Evolutionary conservation across 116 monocot species (phyloP), one percentile per base, ranked within the genome.

Genomic region (Dioscorea cayenensis): DNA sequence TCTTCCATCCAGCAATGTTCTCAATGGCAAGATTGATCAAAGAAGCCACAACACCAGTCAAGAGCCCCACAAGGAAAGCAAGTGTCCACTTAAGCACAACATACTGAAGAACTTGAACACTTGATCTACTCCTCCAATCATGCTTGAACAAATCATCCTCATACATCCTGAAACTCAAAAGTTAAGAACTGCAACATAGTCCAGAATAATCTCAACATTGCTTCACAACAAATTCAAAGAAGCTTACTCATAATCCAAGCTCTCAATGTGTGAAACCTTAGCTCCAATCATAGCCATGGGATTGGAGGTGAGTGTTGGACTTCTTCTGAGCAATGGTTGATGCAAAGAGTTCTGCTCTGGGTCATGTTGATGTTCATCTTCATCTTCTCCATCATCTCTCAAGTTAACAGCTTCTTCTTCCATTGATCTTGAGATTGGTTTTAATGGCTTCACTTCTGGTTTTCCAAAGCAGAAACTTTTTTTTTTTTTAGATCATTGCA

Each of bases 61-160:
- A 77, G 21, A 90, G 82, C 2, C 90, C 90, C 1, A 90, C 84
- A 22, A 90, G 82, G 78, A 86, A 87, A 0, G 87, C 86, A 55
- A 87, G 49, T 0, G 64, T 77, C 90, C 90, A 90, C 48, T 90
- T 90, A 23, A 84, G 68, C 77, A 77, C 43, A 17, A 87, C 51
- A 17, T 90, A 90, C 64, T 90, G 84, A 27, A 90, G 71, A 28
- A 90, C 84, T 60, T 90, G 76, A 20, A 61, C 73, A 21, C 50
- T 81, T 20, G 90, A 84, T 59, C 84, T 76, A 36, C 82, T 90
- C 49, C 90, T 74, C 90, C 90, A 90, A 68, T 90, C 87, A 49
- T 90, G 87, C 70, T 87, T 86, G 80, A 90, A 90, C 19, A 90
- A 75, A 64, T 90, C 84, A 36, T 77, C 87, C 77, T 90, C 90